Evolutionary conservation across 139 green algal species (phyloP).

Genomic region (Chlorella sorokiniana): DNA sequence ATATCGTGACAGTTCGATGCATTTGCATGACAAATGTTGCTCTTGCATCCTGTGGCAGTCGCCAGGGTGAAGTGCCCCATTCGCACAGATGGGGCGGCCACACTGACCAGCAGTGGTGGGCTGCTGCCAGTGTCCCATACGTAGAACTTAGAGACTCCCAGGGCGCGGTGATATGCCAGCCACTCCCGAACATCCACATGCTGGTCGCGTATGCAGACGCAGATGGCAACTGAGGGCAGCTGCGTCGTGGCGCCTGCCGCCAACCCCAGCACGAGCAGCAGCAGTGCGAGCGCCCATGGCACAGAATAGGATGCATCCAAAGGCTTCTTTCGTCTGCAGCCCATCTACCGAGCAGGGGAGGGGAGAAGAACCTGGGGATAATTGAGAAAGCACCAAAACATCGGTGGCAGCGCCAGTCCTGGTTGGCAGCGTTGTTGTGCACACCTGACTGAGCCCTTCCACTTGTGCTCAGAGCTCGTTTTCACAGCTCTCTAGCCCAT

Average conservation of each 20-base stretch:
- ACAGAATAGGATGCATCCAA: too few relatives aligned
- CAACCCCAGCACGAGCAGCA: neutral
- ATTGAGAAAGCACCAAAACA: too few relatives aligned
- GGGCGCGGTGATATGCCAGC: conserved; percentile 48
- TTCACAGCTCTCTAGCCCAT: too few relatives aligned
- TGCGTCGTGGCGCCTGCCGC: neutral
- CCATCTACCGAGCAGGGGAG: neutral
- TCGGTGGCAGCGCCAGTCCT: too few relatives aligned
- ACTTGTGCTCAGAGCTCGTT: too few relatives aligned
- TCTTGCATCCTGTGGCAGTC: too few relatives aligned
- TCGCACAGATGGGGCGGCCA: neutral
- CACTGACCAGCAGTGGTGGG: conserved; percentile 25
- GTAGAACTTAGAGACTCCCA: conserved; percentile 49
- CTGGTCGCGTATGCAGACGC: conserved; percentile 47
- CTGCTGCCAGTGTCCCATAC: conserved; percentile 50
- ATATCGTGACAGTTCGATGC: too few relatives aligned
- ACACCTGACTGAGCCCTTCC: too few relatives aligned
- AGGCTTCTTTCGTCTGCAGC: neutral
- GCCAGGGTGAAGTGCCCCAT: too few relatives aligned
- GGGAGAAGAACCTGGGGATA: too few relatives aligned
- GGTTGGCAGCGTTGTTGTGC: too few relatives aligned
- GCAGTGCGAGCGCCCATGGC: neutral
- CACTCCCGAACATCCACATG: conserved; percentile 45
- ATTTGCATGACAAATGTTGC: too few relatives aligned
- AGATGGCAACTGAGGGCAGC: conserved; percentile 39